phyloP scores from a whole-genome alignment of 2,329 filamentous ascomycete species.

The Diaporthe ilicicola region DNA sequence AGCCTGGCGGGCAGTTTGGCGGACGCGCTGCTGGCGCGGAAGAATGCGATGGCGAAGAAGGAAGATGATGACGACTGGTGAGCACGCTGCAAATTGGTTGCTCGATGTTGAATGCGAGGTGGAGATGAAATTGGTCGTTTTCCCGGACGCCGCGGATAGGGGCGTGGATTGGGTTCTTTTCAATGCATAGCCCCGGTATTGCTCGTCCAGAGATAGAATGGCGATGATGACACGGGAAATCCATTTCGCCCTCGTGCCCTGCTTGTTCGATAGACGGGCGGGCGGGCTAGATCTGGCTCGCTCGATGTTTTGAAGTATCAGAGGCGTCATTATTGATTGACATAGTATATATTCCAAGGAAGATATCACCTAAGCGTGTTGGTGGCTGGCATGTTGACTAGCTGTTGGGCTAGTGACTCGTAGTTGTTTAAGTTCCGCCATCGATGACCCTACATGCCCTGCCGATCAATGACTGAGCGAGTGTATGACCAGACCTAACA shows the following conservation, averaged over 20 bases:
- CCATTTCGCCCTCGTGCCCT: background rate
- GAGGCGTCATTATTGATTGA: conserved; percentile 12
- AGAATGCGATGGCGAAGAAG: conserved; percentile 78
- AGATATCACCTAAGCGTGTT: background rate
- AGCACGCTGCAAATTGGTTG: background rate
- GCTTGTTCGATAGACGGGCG: conserved; percentile 20
- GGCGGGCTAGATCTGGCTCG: background rate
- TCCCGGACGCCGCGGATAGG: background rate
- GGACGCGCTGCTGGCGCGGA: conserved; percentile 79
- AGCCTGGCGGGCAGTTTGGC: conserved; percentile 79
- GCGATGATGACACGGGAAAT: background rate
- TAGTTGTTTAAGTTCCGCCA: no score
- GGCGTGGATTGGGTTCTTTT: background rate
- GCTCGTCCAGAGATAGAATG: conserved; percentile 17
- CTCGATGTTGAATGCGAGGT: conserved; percentile 21
- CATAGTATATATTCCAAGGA: conserved; percentile 14
- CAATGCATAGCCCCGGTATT: conserved; percentile 30
- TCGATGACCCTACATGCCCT: no score
- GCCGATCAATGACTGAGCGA: background rate
- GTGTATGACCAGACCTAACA: background rate
- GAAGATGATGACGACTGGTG: conserved; percentile 78
- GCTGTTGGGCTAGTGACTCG: background rate
- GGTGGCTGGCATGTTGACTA: no score
- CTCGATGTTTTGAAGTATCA: conserved; percentile 12
- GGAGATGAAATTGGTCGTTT: background rate